Evolutionary conservation across 2,329 filamentous ascomycete genomes (phyloP).

Genomic region (Fusarium udum): DNA sequence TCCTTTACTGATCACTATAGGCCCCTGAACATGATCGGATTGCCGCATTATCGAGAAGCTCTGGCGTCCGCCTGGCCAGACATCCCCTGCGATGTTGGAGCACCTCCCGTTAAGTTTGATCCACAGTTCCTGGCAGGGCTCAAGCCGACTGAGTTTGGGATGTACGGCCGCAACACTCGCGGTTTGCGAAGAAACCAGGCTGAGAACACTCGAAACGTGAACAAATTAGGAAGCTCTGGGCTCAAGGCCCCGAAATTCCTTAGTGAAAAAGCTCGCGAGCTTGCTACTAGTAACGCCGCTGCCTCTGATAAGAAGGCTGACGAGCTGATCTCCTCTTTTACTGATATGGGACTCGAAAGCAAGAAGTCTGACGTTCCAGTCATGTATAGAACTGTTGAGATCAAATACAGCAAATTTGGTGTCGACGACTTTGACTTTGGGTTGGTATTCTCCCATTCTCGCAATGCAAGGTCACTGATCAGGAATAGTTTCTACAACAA

Average conservation of each 20-base stretch:
- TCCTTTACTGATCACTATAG: slow-evolving; percentile 50
- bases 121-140: slow-evolving; percentile 73
- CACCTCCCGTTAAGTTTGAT: slow-evolving; percentile 80
- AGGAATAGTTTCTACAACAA: slow-evolving; percentile 85
- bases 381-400: slow-evolving; percentile 93
- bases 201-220: slow-evolving; percentile 75
- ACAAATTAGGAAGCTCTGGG: slow-evolving; percentile 67
- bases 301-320: slow-evolving; percentile 56
- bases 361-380: slow-evolving; percentile 83
- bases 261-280: slow-evolving; percentile 87
- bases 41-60: slow-evolving; percentile 91
- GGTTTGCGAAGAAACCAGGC: slow-evolving; percentile 82
- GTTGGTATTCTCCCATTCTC: slow-evolving; percentile 56
- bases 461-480: slow-evolving; percentile 25
- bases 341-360: slow-evolving; percentile 76
- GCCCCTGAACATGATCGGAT: slow-evolving; percentile 84
- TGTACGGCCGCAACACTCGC: slow-evolving; percentile 80
- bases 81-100: slow-evolving; percentile 84
- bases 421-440: slow-evolving; percentile 99
- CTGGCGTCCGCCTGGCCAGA: slow-evolving; percentile 93
- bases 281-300: slow-evolving; percentile 56
- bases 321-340: slow-evolving; percentile 72
- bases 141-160: slow-evolving; percentile 77
- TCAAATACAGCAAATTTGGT: slow-evolving; percentile 98
- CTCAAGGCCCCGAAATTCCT: slow-evolving; percentile 88